phyloP scores from a whole-genome alignment of 805 yeast species.

The Wickerhamomyces sydowiorum region DNA sequence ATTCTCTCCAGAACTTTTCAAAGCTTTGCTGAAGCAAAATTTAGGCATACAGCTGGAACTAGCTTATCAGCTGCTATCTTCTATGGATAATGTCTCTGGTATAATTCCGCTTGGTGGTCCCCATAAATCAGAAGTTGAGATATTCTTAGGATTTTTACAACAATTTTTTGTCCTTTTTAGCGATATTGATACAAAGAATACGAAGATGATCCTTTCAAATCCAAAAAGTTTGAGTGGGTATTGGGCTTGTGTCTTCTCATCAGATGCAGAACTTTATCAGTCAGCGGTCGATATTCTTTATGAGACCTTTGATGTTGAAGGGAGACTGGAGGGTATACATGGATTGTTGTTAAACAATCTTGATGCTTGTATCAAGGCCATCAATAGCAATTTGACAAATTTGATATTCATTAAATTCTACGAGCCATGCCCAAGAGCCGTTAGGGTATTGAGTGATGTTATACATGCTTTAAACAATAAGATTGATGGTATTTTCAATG shows the following conservation, averaged over 20 bases:
- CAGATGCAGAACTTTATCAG: slow-evolving; percentile 53
- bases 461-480: slow-evolving; percentile 60
- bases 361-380: slow-evolving; percentile 40
- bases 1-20: slow-evolving; percentile 24
- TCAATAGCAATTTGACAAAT: slow-evolving; percentile 38
- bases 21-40: slow-evolving; percentile 22
- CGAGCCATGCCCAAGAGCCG: slow-evolving; percentile 73
- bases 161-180: slow-evolving; percentile 32
- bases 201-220: slow-evolving; percentile 34
- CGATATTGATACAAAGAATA: slow-evolving; percentile 31
- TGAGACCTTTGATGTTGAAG: slow-evolving; percentile 75
- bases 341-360: slow-evolving; percentile 42
- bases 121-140: slow-evolving; percentile 23
- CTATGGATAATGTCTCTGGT: slow-evolving; percentile 24
- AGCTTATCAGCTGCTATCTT: slow-evolving; percentile 16
- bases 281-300: slow-evolving; percentile 66
- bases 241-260: slow-evolving; percentile 71
- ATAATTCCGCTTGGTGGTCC: slow-evolving; percentile 19
- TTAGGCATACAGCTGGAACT: slow-evolving; percentile 17
- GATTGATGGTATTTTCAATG: slow-evolving; percentile 46
- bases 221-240: slow-evolving; percentile 50
- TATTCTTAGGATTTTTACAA: slow-evolving; percentile 25
- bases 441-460: slow-evolving; percentile 72
- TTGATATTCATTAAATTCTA: slow-evolving; percentile 44
- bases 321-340: slow-evolving; percentile 70